These are phyloP conservation scores for Vitis hybrid DNA, from an alignment of 177 flowering plant species.

Conservation along the genomic window DNA sequence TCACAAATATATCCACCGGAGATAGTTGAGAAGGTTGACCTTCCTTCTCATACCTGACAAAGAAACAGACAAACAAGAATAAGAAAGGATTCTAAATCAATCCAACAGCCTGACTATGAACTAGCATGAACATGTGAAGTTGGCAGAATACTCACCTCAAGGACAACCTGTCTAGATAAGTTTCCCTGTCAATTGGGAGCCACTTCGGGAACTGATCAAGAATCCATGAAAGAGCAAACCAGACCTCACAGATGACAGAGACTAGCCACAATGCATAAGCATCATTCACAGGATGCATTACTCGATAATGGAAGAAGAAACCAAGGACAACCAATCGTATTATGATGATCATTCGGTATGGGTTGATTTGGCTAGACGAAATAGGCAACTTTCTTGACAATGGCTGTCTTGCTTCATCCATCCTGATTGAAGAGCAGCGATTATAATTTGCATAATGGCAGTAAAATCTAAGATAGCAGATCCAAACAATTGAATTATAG, in stretches of 20 bases:
- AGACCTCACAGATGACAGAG: conserved; percentile 27
- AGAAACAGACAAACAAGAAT: not conserved
- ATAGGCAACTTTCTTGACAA: conserved; percentile 27
- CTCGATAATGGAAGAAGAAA: conserved; percentile 25
- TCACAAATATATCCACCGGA: conserved; percentile 52
- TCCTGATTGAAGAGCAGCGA: conserved; percentile 13
- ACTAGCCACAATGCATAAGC: conserved; percentile 23
- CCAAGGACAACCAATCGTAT: conserved; percentile 18
- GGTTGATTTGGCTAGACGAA: conserved; percentile 21
- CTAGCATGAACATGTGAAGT: not conserved
- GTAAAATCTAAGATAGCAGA: not conserved
- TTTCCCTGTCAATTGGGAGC: conserved; percentile 24
- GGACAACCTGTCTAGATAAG: conserved; percentile 28
- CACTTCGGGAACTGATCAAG: conserved; percentile 29
- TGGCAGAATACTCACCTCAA: conserved; percentile 12
- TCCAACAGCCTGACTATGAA: not conserved
- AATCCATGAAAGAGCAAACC: conserved; percentile 29
- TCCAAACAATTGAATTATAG: not conserved
- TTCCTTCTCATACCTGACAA: conserved; percentile 26
- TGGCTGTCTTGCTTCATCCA: conserved; percentile 28
- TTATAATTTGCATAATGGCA: not conserved
- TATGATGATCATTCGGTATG: conserved; percentile 24
- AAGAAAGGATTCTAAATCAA: too few relatives aligned
- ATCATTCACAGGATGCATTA: conserved; percentile 21
- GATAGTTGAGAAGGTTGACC: conserved; percentile 31